These are phyloP conservation scores for Carex cristatella DNA, from an alignment of 176 grass and related monocot genomes.

Conservation along the genomic window DNA sequence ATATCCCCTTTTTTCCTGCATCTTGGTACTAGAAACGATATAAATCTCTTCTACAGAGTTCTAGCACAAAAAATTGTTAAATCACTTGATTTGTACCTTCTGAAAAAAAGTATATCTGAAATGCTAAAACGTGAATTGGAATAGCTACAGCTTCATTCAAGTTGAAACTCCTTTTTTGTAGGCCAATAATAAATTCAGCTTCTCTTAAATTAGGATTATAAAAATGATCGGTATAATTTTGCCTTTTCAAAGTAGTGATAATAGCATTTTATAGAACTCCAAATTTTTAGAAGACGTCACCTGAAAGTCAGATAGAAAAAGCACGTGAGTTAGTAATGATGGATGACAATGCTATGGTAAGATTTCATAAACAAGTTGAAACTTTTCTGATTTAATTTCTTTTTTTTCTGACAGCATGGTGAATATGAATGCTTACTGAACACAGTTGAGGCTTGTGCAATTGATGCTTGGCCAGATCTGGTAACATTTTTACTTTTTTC, in stretches of 20 bases:
- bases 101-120: neutral
- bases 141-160: neutral
- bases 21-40: neutral
- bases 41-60: neutral
- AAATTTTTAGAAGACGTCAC: neutral
- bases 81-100: neutral
- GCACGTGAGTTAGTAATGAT: neutral
- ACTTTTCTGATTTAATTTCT: slow-evolving; percentile 10
- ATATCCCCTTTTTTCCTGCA: neutral
- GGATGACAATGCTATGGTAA: neutral
- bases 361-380: neutral
- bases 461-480: slow-evolving; percentile 78
- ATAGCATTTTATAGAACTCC: neutral
- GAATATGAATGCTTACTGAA: slow-evolving; percentile 83
- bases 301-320: neutral
- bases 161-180: neutral
- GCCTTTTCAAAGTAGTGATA: neutral
- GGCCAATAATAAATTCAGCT: neutral
- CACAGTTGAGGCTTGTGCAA: slow-evolving; percentile 78
- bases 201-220: neutral
- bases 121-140: neutral
- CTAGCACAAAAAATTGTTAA: neutral
- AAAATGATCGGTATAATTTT: neutral
- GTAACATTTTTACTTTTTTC: slow-evolving; percentile 29
- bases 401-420: slow-evolving; percentile 54